Evolutionary conservation across 2,329 filamentous ascomycete species (phyloP).

Genomic region (Colletotrichum caudatum): DNA sequence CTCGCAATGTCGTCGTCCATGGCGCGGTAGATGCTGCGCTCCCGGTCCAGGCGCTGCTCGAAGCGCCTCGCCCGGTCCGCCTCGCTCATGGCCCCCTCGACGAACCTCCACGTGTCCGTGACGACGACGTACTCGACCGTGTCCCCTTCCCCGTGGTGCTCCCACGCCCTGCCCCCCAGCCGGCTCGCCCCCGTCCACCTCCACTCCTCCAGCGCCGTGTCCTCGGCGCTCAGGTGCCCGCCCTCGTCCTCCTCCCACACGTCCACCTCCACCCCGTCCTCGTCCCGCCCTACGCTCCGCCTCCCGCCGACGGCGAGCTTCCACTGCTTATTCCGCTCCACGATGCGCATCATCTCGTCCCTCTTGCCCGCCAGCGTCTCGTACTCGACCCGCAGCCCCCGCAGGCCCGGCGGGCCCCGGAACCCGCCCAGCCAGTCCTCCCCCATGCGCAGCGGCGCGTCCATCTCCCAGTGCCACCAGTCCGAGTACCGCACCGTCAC

Average conservation of each 20-base stretch:
- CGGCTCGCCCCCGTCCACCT: constrained; percentile 25
- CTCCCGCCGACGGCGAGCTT: constrained; percentile 8
- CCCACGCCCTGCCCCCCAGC: constrained; percentile 19
- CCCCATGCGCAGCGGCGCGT: constrained; percentile 52
- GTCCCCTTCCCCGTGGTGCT: constrained; percentile 26
- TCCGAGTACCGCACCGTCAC: constrained; percentile 63
- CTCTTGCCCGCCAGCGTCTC: constrained; percentile 62
- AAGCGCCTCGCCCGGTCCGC: constrained; percentile 13
- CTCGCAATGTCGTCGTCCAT: not conserved
- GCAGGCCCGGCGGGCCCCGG: constrained; percentile 49
- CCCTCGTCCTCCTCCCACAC: not conserved
- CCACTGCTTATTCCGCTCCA: constrained; percentile 44
- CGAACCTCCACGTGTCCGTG: constrained; percentile 29
- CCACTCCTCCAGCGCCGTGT: constrained; percentile 26
- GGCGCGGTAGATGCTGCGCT: not conserved
- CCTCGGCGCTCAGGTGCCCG: constrained; percentile 27
- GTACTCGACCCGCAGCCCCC: constrained; percentile 58
- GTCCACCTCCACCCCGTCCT: not conserved
- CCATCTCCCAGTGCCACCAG: constrained; percentile 60
- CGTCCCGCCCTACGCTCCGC: not conserved
- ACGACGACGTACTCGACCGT: constrained; percentile 36
- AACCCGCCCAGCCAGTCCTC: constrained; percentile 51
- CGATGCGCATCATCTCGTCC: constrained; percentile 59
- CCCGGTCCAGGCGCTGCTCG: not conserved
- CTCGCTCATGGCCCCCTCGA: constrained; percentile 15